Conservation (phyloP, 1,139 yeast species). For the Blastobotrys ciferrii region DNA sequence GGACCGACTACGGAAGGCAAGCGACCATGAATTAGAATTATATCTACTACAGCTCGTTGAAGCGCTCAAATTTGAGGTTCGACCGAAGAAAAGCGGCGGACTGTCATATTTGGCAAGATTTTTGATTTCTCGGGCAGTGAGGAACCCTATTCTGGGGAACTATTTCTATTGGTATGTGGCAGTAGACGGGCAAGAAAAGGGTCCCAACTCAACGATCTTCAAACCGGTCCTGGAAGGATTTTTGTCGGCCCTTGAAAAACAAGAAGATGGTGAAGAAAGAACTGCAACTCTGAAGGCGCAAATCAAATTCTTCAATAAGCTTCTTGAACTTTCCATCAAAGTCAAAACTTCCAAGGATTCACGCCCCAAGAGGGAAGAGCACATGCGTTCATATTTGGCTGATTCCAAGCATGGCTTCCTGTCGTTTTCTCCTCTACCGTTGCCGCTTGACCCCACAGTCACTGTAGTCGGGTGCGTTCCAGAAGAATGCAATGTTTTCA, state of each 20-base stretch:
- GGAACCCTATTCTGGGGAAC: slow-evolving; percentile 68
- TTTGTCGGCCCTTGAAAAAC: slow-evolving; percentile 32
- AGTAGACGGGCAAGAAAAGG: slow-evolving; percentile 57
- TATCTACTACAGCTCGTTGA: slow-evolving; percentile 89
- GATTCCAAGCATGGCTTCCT: slow-evolving; percentile 42
- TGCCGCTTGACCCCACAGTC: slow-evolving; percentile 71
- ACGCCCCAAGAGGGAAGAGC: slow-evolving; percentile 56
- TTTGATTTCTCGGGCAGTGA: slow-evolving; percentile 67
- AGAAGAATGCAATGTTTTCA: slow-evolving; percentile 80
- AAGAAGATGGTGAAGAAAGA: slow-evolving; percentile 31
- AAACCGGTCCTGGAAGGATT: slow-evolving; percentile 34
- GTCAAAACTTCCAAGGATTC: slow-evolving; percentile 52
- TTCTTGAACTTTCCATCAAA: slow-evolving; percentile 45
- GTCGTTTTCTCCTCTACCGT: slow-evolving; percentile 56
- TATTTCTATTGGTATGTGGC: slow-evolving; percentile 89
- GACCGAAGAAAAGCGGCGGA: slow-evolving; percentile 22
- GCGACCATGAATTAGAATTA: slow-evolving; percentile 73
- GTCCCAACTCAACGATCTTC: slow-evolving; percentile 25
- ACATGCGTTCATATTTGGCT: slow-evolving; percentile 36
- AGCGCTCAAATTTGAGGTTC: slow-evolving; percentile 73
- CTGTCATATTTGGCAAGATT: slow-evolving; percentile 68
- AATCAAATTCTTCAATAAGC: slow-evolving; percentile 42
- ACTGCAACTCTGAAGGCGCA: slow-evolving; percentile 42
- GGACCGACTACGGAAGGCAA: slow-evolving; percentile 72
- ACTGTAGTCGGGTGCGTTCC: slow-evolving; percentile 73